Base-by-base conservation (phyloP, 2,329 filamentous ascomycete genomes). In the Dryadomyces quercus-mongolicae region DNA sequence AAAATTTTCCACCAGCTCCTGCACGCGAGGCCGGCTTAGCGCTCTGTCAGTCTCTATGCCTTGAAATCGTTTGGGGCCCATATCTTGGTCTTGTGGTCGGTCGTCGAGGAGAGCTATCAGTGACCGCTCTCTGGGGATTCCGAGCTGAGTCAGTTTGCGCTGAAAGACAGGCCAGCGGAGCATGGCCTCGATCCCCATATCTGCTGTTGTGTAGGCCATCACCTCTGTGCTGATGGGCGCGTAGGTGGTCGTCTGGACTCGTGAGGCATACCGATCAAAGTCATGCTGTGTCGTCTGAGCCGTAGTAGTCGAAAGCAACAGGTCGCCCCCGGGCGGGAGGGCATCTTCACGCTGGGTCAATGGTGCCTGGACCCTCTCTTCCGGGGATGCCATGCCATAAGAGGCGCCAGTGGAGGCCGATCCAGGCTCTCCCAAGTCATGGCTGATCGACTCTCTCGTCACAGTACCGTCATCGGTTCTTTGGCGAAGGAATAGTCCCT, bases 21-120 rank as follows among this genome's bases (percentile, higher is more conserved):
- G 49, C 10, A 55, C 42, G 15, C 38, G 49, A 13, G 34, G 13
- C 3, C n/a, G 49, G 13, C 36, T 40, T 4, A 40, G 36, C 3
- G 36, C 36, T 4, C 36, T 12, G 36, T 12, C 36, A 12, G 36
- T 16, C 6, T 40, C 36, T 3, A 40, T 12, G 36, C 10, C 4
- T 12, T 13, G 36, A 12, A 9, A 40, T 16, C 15, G 36, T 12
- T 12, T 12, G 6, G 15, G 36, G 10, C 3, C 15, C 10, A 16
- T 40, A 4, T 40, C 25, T 73, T 70, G 18, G 70, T 63, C 1
- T 38, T 18, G 10, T 21, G 50, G 12, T 6, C 20, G 42, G 10
- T 4, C 22, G 18, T 53, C 43, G 12, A 53, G 36, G 8, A 51
- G 20, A 3, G 36, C n/a, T 6, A 38, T 21, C 2, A 51, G 18